Evolutionary conservation across 371 early-diverging fungal species (phyloP).

Genomic region (Zancudomyces culisetae): DNA sequence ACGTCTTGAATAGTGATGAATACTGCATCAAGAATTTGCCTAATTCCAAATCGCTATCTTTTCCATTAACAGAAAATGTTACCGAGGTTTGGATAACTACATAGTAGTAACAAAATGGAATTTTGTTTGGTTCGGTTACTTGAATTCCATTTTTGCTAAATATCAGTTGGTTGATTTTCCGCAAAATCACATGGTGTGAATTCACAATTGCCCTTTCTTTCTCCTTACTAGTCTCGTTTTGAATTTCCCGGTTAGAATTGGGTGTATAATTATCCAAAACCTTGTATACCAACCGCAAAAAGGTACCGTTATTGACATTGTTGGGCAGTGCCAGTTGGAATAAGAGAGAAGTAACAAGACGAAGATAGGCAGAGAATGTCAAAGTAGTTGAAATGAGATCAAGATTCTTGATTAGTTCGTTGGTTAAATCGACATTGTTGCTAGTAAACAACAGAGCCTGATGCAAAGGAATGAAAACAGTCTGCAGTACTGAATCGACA

Average conservation of each 20-base stretch:
- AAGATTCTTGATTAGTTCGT: conserved; percentile 49
- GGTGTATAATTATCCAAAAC: conserved; percentile 83
- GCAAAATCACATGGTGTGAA: no score
- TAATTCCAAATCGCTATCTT: conserved; percentile 14
- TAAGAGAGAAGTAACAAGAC: conserved; percentile 38
- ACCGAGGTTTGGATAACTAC: no score
- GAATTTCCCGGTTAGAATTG: conserved; percentile 37
- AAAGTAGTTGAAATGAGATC: conserved; percentile 43
- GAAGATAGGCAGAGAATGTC: conserved; percentile 69
- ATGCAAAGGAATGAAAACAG: conserved; percentile 66
- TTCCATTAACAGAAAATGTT: conserved; percentile 4
- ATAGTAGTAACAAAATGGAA: no score
- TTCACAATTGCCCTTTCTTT: conserved; percentile 14
- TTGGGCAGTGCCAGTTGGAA: no score
- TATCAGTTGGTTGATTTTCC: no score
- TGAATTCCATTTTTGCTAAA: no score
- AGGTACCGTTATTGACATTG: conserved; percentile 46
- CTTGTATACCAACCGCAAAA: conserved; percentile 55
- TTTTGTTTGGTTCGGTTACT: no score
- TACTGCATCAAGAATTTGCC: conserved; percentile 16
- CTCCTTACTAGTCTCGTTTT: conserved; percentile 12
- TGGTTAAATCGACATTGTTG: conserved; percentile 35
- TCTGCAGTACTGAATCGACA: neutral
- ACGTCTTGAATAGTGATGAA: conserved; percentile 8
- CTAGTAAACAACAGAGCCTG: conserved; percentile 64